Evolutionary conservation across 345 rosid genomes (phyloP).

Genomic region (Salix dunnii): DNA sequence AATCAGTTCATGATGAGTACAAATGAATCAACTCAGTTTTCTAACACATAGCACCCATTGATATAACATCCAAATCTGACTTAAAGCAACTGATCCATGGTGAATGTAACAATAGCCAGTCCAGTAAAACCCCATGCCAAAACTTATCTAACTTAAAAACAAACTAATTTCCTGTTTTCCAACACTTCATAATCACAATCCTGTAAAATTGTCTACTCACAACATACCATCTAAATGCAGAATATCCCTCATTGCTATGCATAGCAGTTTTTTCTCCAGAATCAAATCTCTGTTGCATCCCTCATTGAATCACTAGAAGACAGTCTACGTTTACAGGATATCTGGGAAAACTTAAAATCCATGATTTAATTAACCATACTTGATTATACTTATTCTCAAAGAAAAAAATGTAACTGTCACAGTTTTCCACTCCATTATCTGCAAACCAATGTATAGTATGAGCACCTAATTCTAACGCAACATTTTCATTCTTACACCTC

Average conservation of each 20-base stretch:
- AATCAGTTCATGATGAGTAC: no score
- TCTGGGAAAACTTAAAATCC: not conserved
- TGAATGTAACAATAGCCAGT: not conserved
- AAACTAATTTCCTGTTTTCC: not conserved
- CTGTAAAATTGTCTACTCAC: not conserved
- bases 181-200: not conserved
- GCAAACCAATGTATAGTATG: no score
- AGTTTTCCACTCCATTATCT: no score
- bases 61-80: not conserved
- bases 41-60: not conserved
- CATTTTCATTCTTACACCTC: no score
- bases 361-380: not conserved
- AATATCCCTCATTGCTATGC: not conserved
- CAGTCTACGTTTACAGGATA: not conserved
- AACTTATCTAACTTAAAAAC: not conserved
- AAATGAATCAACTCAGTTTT: not conserved
- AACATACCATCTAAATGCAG: not conserved
- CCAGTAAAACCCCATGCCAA: not conserved
- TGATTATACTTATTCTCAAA: no score
- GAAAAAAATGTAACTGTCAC: no score
- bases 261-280: not conserved
- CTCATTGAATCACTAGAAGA: no score
- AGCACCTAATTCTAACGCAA: no score
- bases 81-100: not conserved
- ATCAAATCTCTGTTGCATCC: not conserved